A percentile compares a stretch with the other conserved stretches of the same genome.
These are phyloP conservation scores for Nyctanthes arbortristis DNA, from an alignment of 257 asterid species.

Conservation along the genomic window DNA sequence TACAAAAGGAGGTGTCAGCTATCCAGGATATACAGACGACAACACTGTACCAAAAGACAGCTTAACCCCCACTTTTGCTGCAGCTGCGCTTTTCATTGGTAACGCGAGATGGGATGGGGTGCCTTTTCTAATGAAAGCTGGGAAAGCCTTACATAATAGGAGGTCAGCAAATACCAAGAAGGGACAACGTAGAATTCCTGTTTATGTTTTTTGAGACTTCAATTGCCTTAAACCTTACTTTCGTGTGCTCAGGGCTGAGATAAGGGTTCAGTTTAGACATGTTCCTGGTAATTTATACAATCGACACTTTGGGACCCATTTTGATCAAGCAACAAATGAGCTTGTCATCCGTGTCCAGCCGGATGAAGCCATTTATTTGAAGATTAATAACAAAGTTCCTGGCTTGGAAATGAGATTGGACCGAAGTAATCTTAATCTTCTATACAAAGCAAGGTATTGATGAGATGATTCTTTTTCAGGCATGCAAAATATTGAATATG, in stretches of 20 bases:
- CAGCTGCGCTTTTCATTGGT: constrained; percentile 93
- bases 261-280: constrained; percentile 91
- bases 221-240: background rate
- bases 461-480: background rate
- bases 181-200: background rate
- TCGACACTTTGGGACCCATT: constrained; percentile 64
- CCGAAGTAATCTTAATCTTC: constrained; percentile 88
- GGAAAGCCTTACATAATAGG: constrained; percentile 83
- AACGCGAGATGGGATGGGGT: constrained; percentile 99
- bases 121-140: constrained; percentile 97
- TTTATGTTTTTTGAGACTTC: background rate
- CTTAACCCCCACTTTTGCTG: constrained; percentile 95
- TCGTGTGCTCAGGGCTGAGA: constrained; percentile 62
- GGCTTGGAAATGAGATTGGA: constrained; percentile 94
- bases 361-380: constrained; percentile 84
- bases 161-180: constrained; percentile 40
- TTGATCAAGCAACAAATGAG: constrained; percentile 90
- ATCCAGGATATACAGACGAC: constrained; percentile 88
- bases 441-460: constrained; percentile 82
- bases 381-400: constrained; percentile 94
- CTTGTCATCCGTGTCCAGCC: constrained; percentile 99
- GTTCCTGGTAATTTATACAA: constrained; percentile 93
- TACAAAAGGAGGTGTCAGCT: constrained; percentile 60
- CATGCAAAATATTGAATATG: background rate
- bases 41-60: constrained; percentile 90